A percentile compares a stretch with the other conserved stretches of the same genome.
These are phyloP conservation scores for Curvularia sp. DNA, from an alignment of 2,329 filamentous ascomycete genomes.

Conservation along the genomic window DNA sequence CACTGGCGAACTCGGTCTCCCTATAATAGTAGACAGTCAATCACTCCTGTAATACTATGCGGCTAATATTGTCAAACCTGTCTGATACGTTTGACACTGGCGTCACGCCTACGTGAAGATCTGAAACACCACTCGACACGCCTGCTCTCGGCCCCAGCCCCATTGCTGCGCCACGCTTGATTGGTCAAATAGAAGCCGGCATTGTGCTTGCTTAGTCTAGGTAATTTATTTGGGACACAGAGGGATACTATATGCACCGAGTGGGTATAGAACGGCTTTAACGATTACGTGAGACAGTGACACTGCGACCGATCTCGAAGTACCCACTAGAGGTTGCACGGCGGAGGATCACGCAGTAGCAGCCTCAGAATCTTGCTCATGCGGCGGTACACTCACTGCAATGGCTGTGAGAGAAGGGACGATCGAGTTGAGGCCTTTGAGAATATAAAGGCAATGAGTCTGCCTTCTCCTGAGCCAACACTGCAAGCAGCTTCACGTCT, in stretches of 20 bases:
- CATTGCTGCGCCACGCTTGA: background rate
- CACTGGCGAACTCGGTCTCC: background rate
- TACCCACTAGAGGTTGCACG: background rate
- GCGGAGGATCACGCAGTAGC: background rate
- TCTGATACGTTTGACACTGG: constrained; percentile 10
- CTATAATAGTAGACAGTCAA: background rate
- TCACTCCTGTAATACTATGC: background rate
- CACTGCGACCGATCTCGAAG: background rate
- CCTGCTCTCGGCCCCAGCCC: too few relatives aligned
- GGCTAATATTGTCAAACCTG: constrained; percentile 8
- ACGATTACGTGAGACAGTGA: background rate
- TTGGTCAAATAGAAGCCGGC: background rate
- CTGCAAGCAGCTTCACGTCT: constrained; percentile 9
- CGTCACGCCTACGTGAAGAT: constrained; percentile 4
- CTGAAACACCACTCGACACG: constrained; percentile 16
- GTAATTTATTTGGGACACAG: background rate
- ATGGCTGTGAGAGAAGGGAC: background rate
- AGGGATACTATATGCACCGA: background rate
- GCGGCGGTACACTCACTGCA: background rate
- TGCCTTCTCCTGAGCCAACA: background rate
- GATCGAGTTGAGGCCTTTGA: background rate
- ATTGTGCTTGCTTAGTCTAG: background rate
- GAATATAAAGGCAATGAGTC: background rate
- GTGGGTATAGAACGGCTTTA: background rate
- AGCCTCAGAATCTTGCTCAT: constrained; percentile 6